These are phyloP conservation scores for Rhizopogon parksii DNA, from an alignment of 1,284 basidiomycete species.

Conservation along the genomic window DNA sequence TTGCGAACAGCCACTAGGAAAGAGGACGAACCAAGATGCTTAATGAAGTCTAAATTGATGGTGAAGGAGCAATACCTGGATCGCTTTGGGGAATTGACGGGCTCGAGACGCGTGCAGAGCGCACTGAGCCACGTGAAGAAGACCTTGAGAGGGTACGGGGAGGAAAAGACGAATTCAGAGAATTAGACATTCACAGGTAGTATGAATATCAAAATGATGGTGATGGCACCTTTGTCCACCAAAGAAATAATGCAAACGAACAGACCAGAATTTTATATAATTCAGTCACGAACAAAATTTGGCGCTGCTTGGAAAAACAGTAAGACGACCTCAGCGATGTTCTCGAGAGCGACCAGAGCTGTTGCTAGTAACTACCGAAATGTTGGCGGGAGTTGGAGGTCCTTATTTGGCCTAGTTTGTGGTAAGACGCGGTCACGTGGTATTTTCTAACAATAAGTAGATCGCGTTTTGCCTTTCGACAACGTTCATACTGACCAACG, in stretches of 20 bases:
- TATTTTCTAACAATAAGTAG: not conserved
- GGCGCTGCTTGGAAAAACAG: not conserved
- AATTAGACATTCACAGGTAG: constrained; percentile 29
- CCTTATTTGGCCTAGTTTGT: constrained; percentile 19
- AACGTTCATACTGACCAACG: not conserved
- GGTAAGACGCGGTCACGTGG: constrained; percentile 27
- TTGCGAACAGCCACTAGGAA: constrained; percentile 57
- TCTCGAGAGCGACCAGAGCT: constrained; percentile 1
- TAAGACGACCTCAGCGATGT: constrained; percentile 3
- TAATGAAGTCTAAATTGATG: constrained; percentile 19
- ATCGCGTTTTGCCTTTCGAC: not conserved
- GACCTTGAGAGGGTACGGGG: constrained; percentile 43
- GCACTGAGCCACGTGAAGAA: constrained; percentile 51
- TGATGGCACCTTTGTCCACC: constrained; percentile 19
- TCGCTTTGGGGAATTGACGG: constrained; percentile 49
- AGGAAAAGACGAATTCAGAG: constrained; percentile 23
- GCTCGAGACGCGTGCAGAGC: constrained; percentile 43
- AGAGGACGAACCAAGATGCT: constrained; percentile 24
- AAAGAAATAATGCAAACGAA: not conserved
- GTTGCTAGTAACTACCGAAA: constrained; percentile 5
- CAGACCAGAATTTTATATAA: constrained; percentile 4
- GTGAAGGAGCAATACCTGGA: constrained; percentile 39
- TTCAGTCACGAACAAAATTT: not conserved
- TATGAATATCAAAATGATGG: constrained; percentile 19
- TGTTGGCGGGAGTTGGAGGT: constrained; percentile 2